A percentile compares a stretch with the other conserved stretches of the same genome.
phyloP scores from a whole-genome alignment of 768 basidiomycete species.

The Chiua virens region DNA sequence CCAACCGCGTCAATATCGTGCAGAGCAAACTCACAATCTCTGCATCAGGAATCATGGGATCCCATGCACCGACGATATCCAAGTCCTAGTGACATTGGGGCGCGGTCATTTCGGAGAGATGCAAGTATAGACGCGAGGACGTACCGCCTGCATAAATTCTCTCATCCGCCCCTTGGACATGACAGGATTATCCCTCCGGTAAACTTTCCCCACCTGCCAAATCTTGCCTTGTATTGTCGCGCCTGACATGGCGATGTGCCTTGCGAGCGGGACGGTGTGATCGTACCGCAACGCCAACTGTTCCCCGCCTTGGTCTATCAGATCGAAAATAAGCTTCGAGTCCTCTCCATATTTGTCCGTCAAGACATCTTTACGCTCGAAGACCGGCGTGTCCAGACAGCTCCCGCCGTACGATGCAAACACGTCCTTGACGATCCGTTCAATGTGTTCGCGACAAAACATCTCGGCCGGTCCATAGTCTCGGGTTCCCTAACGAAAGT shows the following conservation, averaged over 20 bases:
- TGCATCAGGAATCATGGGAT: slow-evolving; percentile 96
- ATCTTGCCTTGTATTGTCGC: slow-evolving; percentile 78
- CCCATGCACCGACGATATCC: slow-evolving; percentile 90
- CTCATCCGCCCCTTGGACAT: slow-evolving; percentile 99
- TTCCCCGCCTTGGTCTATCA: slow-evolving; percentile 97
- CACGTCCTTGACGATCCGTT: slow-evolving; percentile 80
- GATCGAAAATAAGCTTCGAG: slow-evolving; percentile 94
- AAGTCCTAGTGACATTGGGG: slow-evolving; percentile 64
- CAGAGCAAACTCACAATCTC: slow-evolving; percentile 83
- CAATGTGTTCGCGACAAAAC: slow-evolving; percentile 88
- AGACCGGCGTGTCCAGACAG: slow-evolving; percentile 97
- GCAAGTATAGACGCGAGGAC: slow-evolving; percentile 21
- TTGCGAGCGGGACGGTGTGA: slow-evolving; percentile 94
- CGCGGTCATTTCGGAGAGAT: not conserved
- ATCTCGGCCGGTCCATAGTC: slow-evolving; percentile 94
- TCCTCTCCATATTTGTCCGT: slow-evolving; percentile 99
- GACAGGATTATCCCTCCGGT: slow-evolving; percentile 92
- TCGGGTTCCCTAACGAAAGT: slow-evolving; percentile 73
- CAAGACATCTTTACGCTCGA: slow-evolving; percentile 94
- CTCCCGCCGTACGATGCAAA: slow-evolving; percentile 89
- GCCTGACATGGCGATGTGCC: slow-evolving; percentile 95
- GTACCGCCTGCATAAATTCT: slow-evolving; percentile 95
- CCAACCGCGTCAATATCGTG: slow-evolving; percentile 77
- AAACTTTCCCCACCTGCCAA: slow-evolving; percentile 99
- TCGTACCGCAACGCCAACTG: slow-evolving; percentile 93